phyloP scores from a whole-genome alignment of 306 rosid species.

The apple (Malus domestica) region ASM211411v1 NC_041794.1:34564001-34564500 shows the following conservation, averaged over 20 bases:
- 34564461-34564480: slow-evolving; percentile 78
- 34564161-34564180: slow-evolving; percentile 68
- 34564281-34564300: neutral
- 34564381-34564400: too few species aligned
- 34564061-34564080: neutral
- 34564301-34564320: too few species aligned
- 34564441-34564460: slow-evolving; percentile 45
- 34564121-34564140: slow-evolving; percentile 3
- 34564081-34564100: slow-evolving; percentile 13
- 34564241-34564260: neutral
- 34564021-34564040: too few species aligned
- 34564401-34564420: too few species aligned
- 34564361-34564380: too few species aligned
- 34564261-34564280: too few species aligned
- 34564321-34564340: too few species aligned
- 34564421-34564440: neutral
- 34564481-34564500: slow-evolving; percentile 50
- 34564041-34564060: too few species aligned
- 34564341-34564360: too few species aligned
- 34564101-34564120: slow-evolving; percentile 1
- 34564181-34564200: slow-evolving; percentile 81
- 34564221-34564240: neutral
- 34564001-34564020: too few species aligned
- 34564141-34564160: slow-evolving; percentile 13
- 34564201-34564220: slow-evolving; percentile 54